Percentiles rank a stretch among this genome's conserved stretches.
Evolutionary conservation across 257 asterid genomes (phyloP).

Genomic region (Fraxinus quadrangulata): DNA sequence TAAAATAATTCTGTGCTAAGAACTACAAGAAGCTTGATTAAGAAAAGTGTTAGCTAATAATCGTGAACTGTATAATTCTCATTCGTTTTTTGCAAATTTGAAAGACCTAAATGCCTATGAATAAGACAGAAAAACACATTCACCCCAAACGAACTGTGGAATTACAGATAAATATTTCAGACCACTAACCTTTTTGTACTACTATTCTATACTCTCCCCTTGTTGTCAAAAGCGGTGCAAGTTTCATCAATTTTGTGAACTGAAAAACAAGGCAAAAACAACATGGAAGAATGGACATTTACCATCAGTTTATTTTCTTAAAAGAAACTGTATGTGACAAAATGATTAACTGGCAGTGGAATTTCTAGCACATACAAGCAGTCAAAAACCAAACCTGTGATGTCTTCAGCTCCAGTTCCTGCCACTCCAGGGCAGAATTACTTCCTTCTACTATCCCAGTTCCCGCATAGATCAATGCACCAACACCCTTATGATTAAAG

Average conservation of each 20-base stretch:
- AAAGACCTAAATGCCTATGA: neutral
- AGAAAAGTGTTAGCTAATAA: neutral
- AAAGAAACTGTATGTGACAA: neutral
- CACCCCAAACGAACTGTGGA: neutral
- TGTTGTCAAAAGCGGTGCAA: slow-evolving; percentile 46
- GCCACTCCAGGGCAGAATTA: slow-evolving; percentile 80
- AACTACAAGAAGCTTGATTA: neutral
- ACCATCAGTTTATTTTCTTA: neutral
- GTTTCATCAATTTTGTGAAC: slow-evolving; percentile 93
- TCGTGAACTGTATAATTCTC: neutral
- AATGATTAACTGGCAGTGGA: neutral
- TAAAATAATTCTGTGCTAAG: slow-evolving; percentile 18
- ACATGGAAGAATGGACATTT: slow-evolving; percentile 9
- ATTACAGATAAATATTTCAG: neutral
- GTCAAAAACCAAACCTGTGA: slow-evolving; percentile 72
- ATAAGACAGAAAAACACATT: neutral
- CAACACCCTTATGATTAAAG: slow-evolving; percentile 53
- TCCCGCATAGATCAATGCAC: slow-evolving; percentile 88
- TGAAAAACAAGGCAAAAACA: slow-evolving; percentile 26
- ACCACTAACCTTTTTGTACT: slow-evolving; percentile 37
- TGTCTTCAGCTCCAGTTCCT: slow-evolving; percentile 91
- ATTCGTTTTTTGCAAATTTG: neutral
- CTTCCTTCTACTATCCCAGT: slow-evolving; percentile 94
- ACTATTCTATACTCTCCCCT: slow-evolving; percentile 42
- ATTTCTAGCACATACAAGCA: neutral